These are phyloP conservation scores for Leptographium procerum DNA, from an alignment of 2,329 filamentous ascomycete genomes.

Conservation along the genomic window DNA sequence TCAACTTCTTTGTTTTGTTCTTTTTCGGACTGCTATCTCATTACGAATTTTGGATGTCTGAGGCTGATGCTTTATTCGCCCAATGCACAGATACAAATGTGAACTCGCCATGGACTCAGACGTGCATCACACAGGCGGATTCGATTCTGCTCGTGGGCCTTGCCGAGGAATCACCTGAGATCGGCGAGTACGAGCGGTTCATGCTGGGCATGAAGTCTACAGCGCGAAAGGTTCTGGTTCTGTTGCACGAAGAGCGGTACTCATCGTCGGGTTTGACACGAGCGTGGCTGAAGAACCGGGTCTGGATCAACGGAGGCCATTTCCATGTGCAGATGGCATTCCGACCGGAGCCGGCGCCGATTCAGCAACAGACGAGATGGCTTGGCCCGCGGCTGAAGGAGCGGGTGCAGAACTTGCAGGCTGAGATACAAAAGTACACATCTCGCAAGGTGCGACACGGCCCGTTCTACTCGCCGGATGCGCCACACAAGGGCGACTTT, in stretches of 20 bases:
- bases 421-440: constrained; percentile 97
- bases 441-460: constrained; percentile 82
- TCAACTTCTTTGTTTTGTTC: neutral
- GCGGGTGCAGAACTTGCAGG: constrained; percentile 85
- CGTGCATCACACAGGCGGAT: constrained; percentile 92
- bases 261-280: constrained; percentile 75
- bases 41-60: too few species aligned
- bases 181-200: constrained; percentile 95
- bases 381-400: constrained; percentile 83
- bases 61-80: neutral
- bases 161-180: constrained; percentile 77
- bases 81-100: constrained; percentile 67
- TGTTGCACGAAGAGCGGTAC: constrained; percentile 82
- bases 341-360: constrained; percentile 61
- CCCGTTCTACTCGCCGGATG: constrained; percentile 81
- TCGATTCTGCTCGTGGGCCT: constrained; percentile 88
- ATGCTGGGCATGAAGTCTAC: constrained; percentile 96
- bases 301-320: constrained; percentile 97
- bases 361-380: constrained; percentile 62
- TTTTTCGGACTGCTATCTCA: neutral
- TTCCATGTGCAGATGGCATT: constrained; percentile 97
- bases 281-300: constrained; percentile 80
- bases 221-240: constrained; percentile 80
- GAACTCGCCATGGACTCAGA: constrained; percentile 96
- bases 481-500: constrained; percentile 92